These are phyloP conservation scores for Ormosia emarginata DNA, from an alignment of 306 rosid species.

Conservation along the genomic window DNA sequence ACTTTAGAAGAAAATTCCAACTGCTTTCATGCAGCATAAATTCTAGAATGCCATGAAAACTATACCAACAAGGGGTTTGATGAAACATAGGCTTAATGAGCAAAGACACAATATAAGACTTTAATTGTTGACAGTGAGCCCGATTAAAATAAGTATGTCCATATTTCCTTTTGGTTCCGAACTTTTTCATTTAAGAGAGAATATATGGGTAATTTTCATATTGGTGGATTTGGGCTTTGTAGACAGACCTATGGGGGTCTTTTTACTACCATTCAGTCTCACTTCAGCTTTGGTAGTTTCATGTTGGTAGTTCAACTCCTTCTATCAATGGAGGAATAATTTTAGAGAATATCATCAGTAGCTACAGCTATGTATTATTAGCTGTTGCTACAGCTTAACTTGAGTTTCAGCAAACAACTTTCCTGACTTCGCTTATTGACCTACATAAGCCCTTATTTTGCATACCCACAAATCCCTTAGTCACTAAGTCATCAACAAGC, in stretches of 20 bases:
- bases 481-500: not conserved
- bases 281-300: conserved; percentile 6
- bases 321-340: not conserved
- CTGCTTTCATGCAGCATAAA: not conserved
- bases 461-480: not conserved
- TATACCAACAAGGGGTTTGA: not conserved
- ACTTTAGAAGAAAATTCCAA: not conserved
- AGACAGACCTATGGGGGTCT: not conserved
- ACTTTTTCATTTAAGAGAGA: not conserved
- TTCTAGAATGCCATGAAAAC: conserved; percentile 18
- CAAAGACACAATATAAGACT: not conserved
- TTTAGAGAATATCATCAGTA: not conserved
- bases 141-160: not conserved
- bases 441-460: not conserved
- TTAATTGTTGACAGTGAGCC: not conserved
- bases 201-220: not conserved
- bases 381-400: not conserved
- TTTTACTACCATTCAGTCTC: conserved; percentile 7
- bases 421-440: not conserved
- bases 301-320: not conserved
- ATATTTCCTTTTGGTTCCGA: not conserved
- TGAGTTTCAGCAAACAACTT: not conserved
- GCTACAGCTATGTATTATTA: not conserved
- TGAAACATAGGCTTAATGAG: not conserved
- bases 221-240: not conserved